Conservation (phyloP, 2,329 filamentous ascomycete genomes). For the Grosmannia clavigera region DNA sequence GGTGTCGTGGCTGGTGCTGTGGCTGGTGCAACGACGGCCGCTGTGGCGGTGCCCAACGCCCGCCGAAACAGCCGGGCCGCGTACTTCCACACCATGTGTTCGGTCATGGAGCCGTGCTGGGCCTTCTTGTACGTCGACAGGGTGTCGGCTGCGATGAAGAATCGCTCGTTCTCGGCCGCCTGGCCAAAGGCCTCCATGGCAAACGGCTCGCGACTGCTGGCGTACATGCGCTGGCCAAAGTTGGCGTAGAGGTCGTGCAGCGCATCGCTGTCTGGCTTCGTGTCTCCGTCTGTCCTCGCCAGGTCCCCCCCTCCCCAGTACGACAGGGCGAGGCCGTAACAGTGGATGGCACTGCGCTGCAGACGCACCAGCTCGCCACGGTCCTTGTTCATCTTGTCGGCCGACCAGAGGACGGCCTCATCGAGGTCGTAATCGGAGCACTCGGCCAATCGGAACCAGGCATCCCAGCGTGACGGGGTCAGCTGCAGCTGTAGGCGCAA, state of each 20-base stretch:
- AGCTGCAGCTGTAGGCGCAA: slow-evolving; percentile 74
- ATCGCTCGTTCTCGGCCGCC: slow-evolving; percentile 40
- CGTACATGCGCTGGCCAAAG: slow-evolving; percentile 49
- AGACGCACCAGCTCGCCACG: slow-evolving; percentile 60
- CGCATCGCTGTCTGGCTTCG: slow-evolving; percentile 11
- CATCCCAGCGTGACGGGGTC: slow-evolving; percentile 72
- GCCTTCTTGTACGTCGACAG: slow-evolving; percentile 38
- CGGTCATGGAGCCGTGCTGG: slow-evolving; percentile 42
- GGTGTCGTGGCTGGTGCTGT: too few species aligned
- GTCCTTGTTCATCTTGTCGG: slow-evolving; percentile 82
- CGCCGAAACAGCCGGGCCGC: slow-evolving; percentile 43
- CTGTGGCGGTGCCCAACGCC: slow-evolving; percentile 28
- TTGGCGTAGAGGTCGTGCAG: slow-evolving; percentile 47
- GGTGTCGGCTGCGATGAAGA: slow-evolving; percentile 39
- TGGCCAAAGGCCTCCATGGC: slow-evolving; percentile 50
- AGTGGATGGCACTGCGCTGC: slow-evolving; percentile 73
- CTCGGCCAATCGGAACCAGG: slow-evolving; percentile 80
- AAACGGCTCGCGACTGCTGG: slow-evolving; percentile 49
- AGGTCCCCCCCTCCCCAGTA: slow-evolving; percentile 28
- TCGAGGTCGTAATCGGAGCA: slow-evolving; percentile 81
- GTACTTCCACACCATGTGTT: slow-evolving; percentile 51
- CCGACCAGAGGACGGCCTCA: slow-evolving; percentile 76
- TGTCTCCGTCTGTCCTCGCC: slow-evolving; percentile 17
- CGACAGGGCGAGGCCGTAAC: slow-evolving; percentile 51
- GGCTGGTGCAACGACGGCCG: too few species aligned